Conservation (phyloP, 2,329 filamentous ascomycete genomes). For the Trichoderma sp. region DNA sequence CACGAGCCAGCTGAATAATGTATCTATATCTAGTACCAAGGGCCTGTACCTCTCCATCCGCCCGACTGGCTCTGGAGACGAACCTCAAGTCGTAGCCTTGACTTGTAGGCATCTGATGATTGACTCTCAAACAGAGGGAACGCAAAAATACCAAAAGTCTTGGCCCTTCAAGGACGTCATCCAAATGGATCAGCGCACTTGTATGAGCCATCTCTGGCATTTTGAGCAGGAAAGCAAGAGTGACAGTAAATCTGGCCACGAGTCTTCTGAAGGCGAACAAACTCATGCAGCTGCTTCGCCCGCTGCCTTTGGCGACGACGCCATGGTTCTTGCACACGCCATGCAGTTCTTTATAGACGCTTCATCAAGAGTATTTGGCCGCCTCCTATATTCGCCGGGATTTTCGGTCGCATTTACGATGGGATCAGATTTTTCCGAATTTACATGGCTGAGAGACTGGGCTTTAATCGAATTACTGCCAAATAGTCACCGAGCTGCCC, state of each 20-base stretch:
- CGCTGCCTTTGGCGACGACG: not conserved
- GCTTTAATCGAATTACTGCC: not conserved
- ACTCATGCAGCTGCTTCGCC: not conserved
- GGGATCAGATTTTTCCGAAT: not conserved
- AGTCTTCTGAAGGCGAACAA: not conserved
- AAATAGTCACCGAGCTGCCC: not conserved
- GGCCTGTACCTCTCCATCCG: not conserved
- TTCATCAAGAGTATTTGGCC: not conserved
- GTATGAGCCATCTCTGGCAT: not conserved
- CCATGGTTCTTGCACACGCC: not conserved
- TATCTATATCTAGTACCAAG: not conserved
- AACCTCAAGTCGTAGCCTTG: not conserved
- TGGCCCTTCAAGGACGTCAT: not conserved
- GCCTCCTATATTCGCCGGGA: not conserved
- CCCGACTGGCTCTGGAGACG: not conserved
- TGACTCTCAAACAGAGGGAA: not conserved
- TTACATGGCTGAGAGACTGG: not conserved
- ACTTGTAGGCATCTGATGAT: not conserved
- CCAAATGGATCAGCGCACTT: not conserved
- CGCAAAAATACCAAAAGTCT: not conserved
- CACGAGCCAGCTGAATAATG: not conserved
- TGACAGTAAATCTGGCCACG: too few species aligned
- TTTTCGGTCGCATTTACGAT: not conserved
- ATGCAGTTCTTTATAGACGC: not conserved
- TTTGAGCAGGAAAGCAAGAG: not conserved